phyloP scores from a whole-genome alignment of 768 basidiomycete genomes.

The Termitomyces sp. region DNA sequence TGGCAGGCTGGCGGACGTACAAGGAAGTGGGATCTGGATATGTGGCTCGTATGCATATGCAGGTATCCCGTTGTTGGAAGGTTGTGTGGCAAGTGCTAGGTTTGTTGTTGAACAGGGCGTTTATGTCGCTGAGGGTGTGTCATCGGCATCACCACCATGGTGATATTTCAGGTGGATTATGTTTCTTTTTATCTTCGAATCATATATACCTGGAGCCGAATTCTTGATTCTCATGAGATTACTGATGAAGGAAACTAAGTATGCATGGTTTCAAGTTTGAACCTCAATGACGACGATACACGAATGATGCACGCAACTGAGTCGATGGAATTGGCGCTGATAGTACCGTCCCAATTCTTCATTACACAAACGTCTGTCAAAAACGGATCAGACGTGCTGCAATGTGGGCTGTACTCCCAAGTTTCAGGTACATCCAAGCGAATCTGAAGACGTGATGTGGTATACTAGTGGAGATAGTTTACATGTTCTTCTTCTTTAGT shows the following conservation, averaged over 20 bases:
- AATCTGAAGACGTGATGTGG: background rate
- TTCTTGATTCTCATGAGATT: background rate
- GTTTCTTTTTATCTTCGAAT: background rate
- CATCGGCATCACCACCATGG: conserved; percentile 13
- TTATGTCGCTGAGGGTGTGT: conserved; percentile 27
- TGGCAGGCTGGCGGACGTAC: conserved; percentile 23
- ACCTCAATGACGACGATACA: too few species aligned
- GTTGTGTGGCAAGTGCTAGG: conserved; percentile 71
- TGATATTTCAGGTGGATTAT: background rate
- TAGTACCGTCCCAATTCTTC: background rate
- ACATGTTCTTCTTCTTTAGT: conserved; percentile 61
- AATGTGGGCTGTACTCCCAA: background rate
- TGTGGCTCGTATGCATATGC: conserved; percentile 65
- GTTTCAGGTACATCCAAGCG: background rate
- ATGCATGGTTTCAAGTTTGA: too few species aligned
- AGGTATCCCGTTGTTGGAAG: conserved; percentile 76
- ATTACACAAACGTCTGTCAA: too few species aligned
- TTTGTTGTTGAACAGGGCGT: conserved; percentile 44
- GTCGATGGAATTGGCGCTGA: too few species aligned
- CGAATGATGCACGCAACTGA: background rate
- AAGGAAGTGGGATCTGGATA: conserved; percentile 55
- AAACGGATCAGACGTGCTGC: background rate
- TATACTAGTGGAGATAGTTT: conserved; percentile 17
- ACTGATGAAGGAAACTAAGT: background rate
- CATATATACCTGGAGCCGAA: background rate